Evolutionary conservation across 805 yeast genomes (phyloP).

Genomic region (Vanderwaltozyma yarrowii): DNA sequence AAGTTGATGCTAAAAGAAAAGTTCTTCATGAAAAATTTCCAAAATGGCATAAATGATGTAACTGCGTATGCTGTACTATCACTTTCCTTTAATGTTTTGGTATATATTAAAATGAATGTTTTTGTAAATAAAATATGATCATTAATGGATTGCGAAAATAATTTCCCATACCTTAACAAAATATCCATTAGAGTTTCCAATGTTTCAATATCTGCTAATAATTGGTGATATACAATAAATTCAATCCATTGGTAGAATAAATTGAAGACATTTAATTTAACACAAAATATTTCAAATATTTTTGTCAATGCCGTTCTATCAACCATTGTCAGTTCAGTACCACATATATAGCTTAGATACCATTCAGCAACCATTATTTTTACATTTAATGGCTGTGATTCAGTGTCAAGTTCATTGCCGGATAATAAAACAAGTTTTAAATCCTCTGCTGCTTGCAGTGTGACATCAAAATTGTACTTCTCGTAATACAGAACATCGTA

Average conservation of each 20-base stretch:
- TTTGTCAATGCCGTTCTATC: slow-evolving; percentile 12
- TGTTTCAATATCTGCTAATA: slow-evolving; percentile 20
- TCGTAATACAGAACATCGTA: slow-evolving; percentile 30
- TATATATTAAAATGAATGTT: slow-evolving; percentile 22
- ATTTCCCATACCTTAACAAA: slow-evolving; percentile 19
- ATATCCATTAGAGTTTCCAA: slow-evolving; percentile 24
- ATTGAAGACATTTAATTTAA: slow-evolving; percentile 19
- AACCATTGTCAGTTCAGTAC: slow-evolving; percentile 17
- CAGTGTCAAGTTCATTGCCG: slow-evolving; percentile 12
- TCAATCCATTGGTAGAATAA: slow-evolving; percentile 29
- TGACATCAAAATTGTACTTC: slow-evolving; percentile 26
- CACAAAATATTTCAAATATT: slow-evolving; percentile 18
- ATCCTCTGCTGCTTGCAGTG: slow-evolving; percentile 28
- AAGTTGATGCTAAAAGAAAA: slow-evolving; percentile 21
- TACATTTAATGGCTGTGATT: slow-evolving; percentile 32
- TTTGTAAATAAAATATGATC: slow-evolving; percentile 29
- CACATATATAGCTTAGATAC: slow-evolving; percentile 36
- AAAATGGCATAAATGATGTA: slow-evolving; percentile 22
- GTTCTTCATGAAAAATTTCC: slow-evolving; percentile 26
- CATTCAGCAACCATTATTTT: slow-evolving; percentile 39
- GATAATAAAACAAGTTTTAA: slow-evolving; percentile 16
- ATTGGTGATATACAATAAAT: slow-evolving; percentile 25
- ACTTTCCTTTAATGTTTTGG: slow-evolving; percentile 14
- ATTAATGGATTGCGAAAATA: slow-evolving; percentile 31
- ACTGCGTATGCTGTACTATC: slow-evolving; percentile 17